A percentile compares a stretch with the other conserved stretches of the same genome.
These are phyloP conservation scores for Massarina eburnea DNA, from an alignment of 2,329 filamentous ascomycete species.

Conservation along the genomic window DNA sequence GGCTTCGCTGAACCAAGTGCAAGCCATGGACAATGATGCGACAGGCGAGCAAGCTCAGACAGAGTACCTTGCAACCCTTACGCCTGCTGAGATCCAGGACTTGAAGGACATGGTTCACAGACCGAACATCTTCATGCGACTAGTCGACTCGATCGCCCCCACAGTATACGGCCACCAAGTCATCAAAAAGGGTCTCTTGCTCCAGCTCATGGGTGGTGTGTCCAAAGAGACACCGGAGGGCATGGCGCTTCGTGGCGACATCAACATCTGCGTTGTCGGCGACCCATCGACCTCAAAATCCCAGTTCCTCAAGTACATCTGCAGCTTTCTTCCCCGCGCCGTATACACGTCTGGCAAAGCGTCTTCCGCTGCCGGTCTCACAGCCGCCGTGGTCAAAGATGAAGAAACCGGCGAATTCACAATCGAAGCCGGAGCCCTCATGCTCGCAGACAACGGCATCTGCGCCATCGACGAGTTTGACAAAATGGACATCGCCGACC, in stretches of 20 bases:
- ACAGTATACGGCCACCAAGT: slow-evolving; percentile 98
- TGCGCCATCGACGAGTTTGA: slow-evolving; percentile 99
- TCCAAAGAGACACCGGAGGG: slow-evolving; percentile 89
- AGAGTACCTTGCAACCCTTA: slow-evolving; percentile 83
- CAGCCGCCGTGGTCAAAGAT: slow-evolving; percentile 94
- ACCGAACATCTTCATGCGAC: slow-evolving; percentile 88
- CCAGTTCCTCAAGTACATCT: slow-evolving; percentile 97
- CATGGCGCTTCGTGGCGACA: slow-evolving; percentile 93
- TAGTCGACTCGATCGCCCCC: slow-evolving; percentile 91
- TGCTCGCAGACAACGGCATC: slow-evolving; percentile 95
- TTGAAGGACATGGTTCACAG: slow-evolving; percentile 91
- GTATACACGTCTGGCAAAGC: slow-evolving; percentile 98
- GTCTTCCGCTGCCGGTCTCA: slow-evolving; percentile 94
- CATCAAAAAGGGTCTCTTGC: slow-evolving; percentile 92
- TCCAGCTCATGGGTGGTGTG: slow-evolving; percentile 96
- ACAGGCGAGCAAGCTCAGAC: slow-evolving; percentile 85
- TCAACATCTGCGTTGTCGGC: slow-evolving; percentile 98
- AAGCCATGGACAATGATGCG: slow-evolving; percentile 64
- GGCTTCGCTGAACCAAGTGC: slow-evolving; percentile 75
- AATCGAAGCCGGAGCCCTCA: slow-evolving; percentile 95
- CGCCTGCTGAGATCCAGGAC: slow-evolving; percentile 84
- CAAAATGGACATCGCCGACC: slow-evolving; percentile 98
- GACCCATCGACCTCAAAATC: slow-evolving; percentile 97
- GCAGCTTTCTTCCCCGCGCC: slow-evolving; percentile 91
- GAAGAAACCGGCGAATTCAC: slow-evolving; percentile 99